phyloP scores from a whole-genome alignment of 768 basidiomycete genomes.

The Lentinula detonsa region DNA sequence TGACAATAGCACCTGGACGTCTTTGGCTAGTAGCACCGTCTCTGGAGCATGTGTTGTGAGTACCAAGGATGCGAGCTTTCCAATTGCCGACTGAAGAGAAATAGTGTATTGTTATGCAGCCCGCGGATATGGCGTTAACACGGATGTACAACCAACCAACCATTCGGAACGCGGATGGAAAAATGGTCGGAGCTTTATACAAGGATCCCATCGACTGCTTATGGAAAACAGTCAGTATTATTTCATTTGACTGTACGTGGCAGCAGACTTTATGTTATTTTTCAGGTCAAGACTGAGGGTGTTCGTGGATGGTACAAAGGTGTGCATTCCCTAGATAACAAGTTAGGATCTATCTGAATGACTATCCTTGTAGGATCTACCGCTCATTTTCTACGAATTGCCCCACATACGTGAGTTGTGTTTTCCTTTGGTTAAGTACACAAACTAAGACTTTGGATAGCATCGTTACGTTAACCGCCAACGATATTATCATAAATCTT shows the following conservation, averaged over 20 bases:
- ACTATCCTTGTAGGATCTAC: constrained; percentile 60
- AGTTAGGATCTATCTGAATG: too few relatives aligned
- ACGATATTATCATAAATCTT: constrained; percentile 68
- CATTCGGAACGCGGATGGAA: constrained; percentile 61
- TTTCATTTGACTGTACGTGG: too few relatives aligned
- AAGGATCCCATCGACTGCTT: constrained; percentile 93
- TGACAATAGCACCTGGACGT: constrained; percentile 80
- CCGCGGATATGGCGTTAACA: constrained; percentile 89
- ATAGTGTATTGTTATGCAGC: constrained; percentile 83
- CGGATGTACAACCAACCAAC: constrained; percentile 97
- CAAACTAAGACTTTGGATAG: constrained; percentile 25
- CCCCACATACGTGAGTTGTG: constrained; percentile 74
- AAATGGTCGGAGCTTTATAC: constrained; percentile 70
- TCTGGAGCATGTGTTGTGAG: constrained; percentile 77
- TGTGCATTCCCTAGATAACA: constrained; percentile 11
- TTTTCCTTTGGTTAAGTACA: neutral
- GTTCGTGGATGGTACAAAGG: constrained; percentile 96
- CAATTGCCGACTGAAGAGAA: too few relatives aligned
- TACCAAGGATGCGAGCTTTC: too few relatives aligned
- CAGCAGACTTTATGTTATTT: too few relatives aligned
- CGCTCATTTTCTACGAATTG: constrained; percentile 89
- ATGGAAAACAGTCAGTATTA: constrained; percentile 66
- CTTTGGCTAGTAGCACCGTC: constrained; percentile 79
- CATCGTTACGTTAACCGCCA: constrained; percentile 86
- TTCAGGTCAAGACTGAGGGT: constrained; percentile 70